Percentiles rank a stretch among this genome's conserved stretches.
Conservation (phyloP, 2,329 filamentous ascomycete genomes). For the Nigrospora osmanthi region DNA sequence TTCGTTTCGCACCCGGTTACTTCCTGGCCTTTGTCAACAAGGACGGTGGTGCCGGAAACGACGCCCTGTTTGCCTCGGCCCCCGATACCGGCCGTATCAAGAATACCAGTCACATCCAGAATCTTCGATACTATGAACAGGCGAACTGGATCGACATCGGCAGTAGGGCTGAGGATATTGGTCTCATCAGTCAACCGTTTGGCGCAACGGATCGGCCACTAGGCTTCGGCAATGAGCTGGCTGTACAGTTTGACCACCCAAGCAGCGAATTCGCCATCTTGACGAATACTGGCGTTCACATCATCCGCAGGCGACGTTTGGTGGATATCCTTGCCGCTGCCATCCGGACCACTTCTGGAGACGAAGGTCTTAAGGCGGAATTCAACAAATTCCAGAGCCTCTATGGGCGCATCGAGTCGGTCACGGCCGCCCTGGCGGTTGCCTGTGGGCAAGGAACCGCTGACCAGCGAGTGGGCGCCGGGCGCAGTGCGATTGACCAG, state of each 20-base stretch:
- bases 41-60: constrained; percentile 48
- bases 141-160: constrained; percentile 73
- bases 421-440: constrained; percentile 85
- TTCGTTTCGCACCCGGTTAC: constrained; percentile 75
- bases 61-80: constrained; percentile 74
- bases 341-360: constrained; percentile 63
- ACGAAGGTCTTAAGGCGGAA: constrained; percentile 74
- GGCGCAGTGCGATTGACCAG: constrained; percentile 70
- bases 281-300: constrained; percentile 83
- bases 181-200: constrained; percentile 66
- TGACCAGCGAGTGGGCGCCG: constrained; percentile 63
- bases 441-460: constrained; percentile 81
- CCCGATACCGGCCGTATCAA: constrained; percentile 85
- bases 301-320: constrained; percentile 73
- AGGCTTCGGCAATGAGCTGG: constrained; percentile 91
- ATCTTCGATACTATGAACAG: constrained; percentile 65
- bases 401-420: constrained; percentile 83
- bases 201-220: constrained; percentile 57
- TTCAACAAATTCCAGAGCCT: constrained; percentile 75
- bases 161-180: constrained; percentile 68
- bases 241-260: constrained; percentile 85
- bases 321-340: constrained; percentile 88
- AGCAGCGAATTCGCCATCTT: constrained; percentile 77
- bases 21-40: constrained; percentile 78
- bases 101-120: constrained; percentile 41